Conservation (phyloP, 345 rosid species). For the Citrus reticulata region DNA sequence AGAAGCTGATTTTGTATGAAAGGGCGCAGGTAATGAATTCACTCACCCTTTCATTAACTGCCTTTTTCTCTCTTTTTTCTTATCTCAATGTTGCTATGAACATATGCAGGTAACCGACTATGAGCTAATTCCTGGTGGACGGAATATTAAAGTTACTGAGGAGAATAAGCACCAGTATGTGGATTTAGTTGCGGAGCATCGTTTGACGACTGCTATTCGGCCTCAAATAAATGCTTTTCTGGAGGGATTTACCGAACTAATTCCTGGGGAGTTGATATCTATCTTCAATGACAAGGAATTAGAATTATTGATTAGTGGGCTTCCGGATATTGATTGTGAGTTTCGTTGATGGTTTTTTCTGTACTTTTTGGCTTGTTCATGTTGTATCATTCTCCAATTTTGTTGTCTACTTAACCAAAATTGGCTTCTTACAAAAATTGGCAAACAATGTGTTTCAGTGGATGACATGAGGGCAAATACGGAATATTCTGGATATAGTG, state of each 20-base stretch:
- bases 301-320: constrained; percentile 91
- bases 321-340: constrained; percentile 95
- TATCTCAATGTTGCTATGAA: not conserved
- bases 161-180: constrained; percentile 94
- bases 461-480: constrained; percentile 93
- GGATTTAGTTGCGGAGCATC: constrained; percentile 86
- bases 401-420: not conserved
- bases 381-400: not conserved
- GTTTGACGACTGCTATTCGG: constrained; percentile 93
- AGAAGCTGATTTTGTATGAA: constrained; percentile 81
- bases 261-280: constrained; percentile 71
- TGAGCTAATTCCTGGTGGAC: constrained; percentile 91
- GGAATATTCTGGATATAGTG: constrained; percentile 88
- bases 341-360: constrained; percentile 1
- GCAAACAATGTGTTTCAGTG: constrained; percentile 42
- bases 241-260: constrained; percentile 84
- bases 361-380: not conserved
- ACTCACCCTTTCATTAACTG: not conserved
- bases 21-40: constrained; percentile 54
- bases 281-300: constrained; percentile 92
- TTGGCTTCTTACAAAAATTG: not conserved
- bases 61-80: not conserved
- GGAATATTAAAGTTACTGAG: constrained; percentile 86
- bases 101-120: constrained; percentile 78
- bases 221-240: constrained; percentile 93